Evolutionary conservation across 768 basidiomycete species (phyloP).

Genomic region (Auricularia sp.): DNA sequence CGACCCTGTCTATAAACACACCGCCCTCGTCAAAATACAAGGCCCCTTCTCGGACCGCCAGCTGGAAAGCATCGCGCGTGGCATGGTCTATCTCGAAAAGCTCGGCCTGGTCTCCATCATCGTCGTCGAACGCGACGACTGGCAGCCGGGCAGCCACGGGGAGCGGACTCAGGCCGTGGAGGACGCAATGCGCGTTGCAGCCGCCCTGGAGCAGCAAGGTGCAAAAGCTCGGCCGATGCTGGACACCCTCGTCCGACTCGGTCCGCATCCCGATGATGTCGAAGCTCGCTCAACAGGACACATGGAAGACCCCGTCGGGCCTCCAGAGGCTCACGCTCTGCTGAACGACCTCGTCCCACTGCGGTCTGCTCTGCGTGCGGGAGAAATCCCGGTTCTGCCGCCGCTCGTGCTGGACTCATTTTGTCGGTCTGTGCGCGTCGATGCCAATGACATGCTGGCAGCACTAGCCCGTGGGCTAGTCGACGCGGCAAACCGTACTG

Average conservation of each 20-base stretch:
- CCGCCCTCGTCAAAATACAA: conserved; percentile 93
- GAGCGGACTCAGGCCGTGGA: conserved; percentile 59
- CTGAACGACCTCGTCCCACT: conserved; percentile 75
- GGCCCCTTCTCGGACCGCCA: conserved; percentile 91
- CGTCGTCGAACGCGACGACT: conserved; percentile 81
- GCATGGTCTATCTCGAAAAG: conserved; percentile 91
- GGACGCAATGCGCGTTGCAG: conserved; percentile 80
- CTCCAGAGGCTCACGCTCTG: conserved; percentile 70
- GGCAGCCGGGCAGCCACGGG: conserved; percentile 55
- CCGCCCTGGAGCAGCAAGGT: conserved; percentile 73
- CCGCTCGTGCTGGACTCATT: conserved; percentile 89
- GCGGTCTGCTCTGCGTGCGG: conserved; percentile 78
- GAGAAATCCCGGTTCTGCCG: conserved; percentile 93
- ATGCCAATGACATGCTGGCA: conserved; percentile 79
- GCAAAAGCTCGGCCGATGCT: conserved; percentile 82
- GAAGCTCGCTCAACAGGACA: conserved; percentile 10
- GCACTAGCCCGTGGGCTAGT: conserved; percentile 83
- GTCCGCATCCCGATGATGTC: conserved; percentile 53
- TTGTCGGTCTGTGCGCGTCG: conserved; percentile 75
- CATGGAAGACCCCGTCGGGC: conserved; percentile 24
- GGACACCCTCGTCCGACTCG: conserved; percentile 75
- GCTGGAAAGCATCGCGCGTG: conserved; percentile 85
- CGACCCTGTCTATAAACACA: conserved; percentile 74
- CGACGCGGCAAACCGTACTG: conserved; percentile 40
- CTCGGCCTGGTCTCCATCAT: conserved; percentile 93